Percentiles rank a stretch among this genome's conserved stretches.
Conservation (phyloP, 2,329 filamentous ascomycete species). For the Cercospora canescens region DNA sequence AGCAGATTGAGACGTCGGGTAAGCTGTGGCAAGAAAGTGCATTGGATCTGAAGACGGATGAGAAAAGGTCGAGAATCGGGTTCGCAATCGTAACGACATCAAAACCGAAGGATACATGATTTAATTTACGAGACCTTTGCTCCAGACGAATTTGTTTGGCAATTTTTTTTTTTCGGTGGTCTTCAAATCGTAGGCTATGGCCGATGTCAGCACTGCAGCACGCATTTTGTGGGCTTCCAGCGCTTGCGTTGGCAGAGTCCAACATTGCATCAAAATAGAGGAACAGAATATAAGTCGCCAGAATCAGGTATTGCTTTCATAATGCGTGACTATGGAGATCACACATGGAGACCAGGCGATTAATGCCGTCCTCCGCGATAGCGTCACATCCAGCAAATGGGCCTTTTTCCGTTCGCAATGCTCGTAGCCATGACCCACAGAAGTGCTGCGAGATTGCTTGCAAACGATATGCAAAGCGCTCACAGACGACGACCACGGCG, state of each 20-base stretch:
- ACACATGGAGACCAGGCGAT: slow-evolving; percentile 39
- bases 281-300: background rate
- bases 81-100: background rate
- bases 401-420: slow-evolving; percentile 10
- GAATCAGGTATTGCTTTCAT: slow-evolving; percentile 25
- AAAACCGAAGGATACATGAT: background rate
- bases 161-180: background rate
- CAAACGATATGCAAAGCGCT: slow-evolving; percentile 28
- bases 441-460: slow-evolving; percentile 15
- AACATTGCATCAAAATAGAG: background rate
- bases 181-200: background rate
- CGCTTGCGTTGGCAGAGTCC: background rate
- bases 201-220: background rate
- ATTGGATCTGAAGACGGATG: background rate
- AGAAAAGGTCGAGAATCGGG: background rate
- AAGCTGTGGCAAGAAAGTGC: background rate
- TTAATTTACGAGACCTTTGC: background rate
- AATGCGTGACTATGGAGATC: slow-evolving; percentile 28
- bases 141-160: background rate
- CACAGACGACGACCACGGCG: slow-evolving; percentile 99
- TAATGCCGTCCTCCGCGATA: slow-evolving; percentile 41
- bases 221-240: background rate
- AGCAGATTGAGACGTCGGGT: background rate
- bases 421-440: slow-evolving; percentile 20
- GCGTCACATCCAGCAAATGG: slow-evolving; percentile 37